phyloP scores from a whole-genome alignment of 2,329 filamentous ascomycete species.

The Fusarium decemcellulare region DNA sequence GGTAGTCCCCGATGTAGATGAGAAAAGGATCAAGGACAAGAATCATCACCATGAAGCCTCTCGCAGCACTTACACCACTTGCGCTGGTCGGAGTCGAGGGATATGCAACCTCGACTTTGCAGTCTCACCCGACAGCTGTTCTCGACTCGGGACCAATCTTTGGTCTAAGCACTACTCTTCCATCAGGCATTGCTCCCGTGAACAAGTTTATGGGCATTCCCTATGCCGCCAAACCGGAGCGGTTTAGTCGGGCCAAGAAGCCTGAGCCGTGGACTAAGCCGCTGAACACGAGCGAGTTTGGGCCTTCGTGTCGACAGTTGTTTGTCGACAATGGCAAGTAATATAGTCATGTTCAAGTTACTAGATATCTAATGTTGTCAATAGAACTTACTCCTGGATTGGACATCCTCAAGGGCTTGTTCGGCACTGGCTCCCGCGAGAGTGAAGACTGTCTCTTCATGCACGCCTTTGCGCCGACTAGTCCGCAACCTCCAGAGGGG shows the following conservation, averaged over 20 bases:
- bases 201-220: conserved; percentile 44
- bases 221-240: conserved; percentile 32
- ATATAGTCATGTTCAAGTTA: too few species aligned
- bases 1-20: background rate
- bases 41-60: conserved; percentile 24
- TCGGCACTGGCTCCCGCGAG: conserved; percentile 34
- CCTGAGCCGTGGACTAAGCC: conserved; percentile 33
- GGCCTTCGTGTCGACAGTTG: conserved; percentile 36
- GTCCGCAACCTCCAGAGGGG: conserved; percentile 10
- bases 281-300: conserved; percentile 26
- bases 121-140: conserved; percentile 19
- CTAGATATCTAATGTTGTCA: background rate
- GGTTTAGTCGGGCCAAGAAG: conserved; percentile 30
- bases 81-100: conserved; percentile 5
- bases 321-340: conserved; percentile 30
- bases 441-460: conserved; percentile 49
- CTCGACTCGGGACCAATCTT: conserved; percentile 36
- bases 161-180: conserved; percentile 32
- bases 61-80: conserved; percentile 4
- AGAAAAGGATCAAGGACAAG: background rate
- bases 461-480: conserved; percentile 46
- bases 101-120: background rate
- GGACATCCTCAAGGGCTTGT: conserved; percentile 39
- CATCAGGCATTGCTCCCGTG: conserved; percentile 25
- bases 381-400: conserved; percentile 37